These are phyloP conservation scores for Parmelia sp. DNA, from an alignment of 495 filamentous ascomycete species.

Conservation along the genomic window DNA sequence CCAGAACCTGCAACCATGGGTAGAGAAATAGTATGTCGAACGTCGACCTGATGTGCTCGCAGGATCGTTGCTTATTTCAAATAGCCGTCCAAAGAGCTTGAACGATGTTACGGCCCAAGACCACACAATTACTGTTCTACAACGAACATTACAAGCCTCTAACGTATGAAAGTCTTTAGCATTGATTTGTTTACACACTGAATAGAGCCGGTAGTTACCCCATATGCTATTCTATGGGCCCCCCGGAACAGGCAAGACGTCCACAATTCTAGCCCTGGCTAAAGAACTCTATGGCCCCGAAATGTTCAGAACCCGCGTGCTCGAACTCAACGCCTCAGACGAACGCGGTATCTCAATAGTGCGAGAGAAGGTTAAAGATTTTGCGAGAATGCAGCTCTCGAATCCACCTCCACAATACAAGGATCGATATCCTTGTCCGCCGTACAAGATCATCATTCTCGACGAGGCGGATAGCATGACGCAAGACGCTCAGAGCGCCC, in stretches of 20 bases:
- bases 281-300: slow-evolving; percentile 97
- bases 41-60: background rate
- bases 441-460: slow-evolving; percentile 96
- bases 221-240: slow-evolving; percentile 99
- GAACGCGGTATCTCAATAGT: slow-evolving; percentile 97
- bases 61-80: slow-evolving; percentile 11
- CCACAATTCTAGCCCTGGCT: slow-evolving; percentile 89
- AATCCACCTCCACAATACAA: slow-evolving; percentile 67
- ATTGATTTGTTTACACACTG: background rate
- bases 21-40: slow-evolving; percentile 90
- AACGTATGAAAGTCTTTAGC: slow-evolving; percentile 52
- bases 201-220: slow-evolving; percentile 55
- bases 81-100: slow-evolving; percentile 84
- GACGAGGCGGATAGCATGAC: slow-evolving; percentile 99
- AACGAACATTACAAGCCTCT: slow-evolving; percentile 85
- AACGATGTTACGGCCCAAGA: slow-evolving; percentile 97
- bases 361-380: slow-evolving; percentile 97
- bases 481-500: slow-evolving; percentile 89
- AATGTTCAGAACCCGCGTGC: slow-evolving; percentile 85
- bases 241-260: slow-evolving; percentile 97
- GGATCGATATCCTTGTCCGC: slow-evolving; percentile 81
- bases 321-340: slow-evolving; percentile 98
- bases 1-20: slow-evolving; percentile 79
- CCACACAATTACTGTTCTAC: slow-evolving; percentile 88
- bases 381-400: slow-evolving; percentile 88